Evolutionary conservation across 768 basidiomycete species (phyloP).

Genomic region (Lentinus tigrinus): DNA sequence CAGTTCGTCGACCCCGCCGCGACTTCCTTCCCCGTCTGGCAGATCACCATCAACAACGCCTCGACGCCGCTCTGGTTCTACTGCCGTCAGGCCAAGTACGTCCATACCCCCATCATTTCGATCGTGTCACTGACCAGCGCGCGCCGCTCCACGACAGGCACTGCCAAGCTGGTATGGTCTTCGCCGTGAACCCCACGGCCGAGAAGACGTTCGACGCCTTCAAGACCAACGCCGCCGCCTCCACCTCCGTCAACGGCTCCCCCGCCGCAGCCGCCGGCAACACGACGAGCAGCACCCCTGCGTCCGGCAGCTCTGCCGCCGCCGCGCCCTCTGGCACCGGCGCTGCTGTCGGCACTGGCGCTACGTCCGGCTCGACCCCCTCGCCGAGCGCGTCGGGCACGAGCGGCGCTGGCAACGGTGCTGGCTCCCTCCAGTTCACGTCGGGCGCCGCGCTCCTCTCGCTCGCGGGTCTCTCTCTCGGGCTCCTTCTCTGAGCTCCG

Average conservation of each 20-base stretch:
- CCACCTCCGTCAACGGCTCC: constrained; percentile 13
- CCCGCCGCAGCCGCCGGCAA: constrained; percentile 3
- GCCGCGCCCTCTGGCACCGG: constrained; percentile 28
- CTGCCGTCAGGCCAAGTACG: constrained; percentile 47
- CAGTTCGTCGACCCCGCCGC: constrained; percentile 32
- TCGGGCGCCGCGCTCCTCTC: constrained; percentile 30
- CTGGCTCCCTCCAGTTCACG: constrained; percentile 25
- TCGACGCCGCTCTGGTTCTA: constrained; percentile 61
- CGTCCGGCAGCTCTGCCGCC: constrained; percentile 7
- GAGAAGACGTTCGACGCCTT: constrained; percentile 47
- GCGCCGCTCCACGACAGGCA: constrained; percentile 33
- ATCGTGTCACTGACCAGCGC: not conserved
- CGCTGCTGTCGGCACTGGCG: constrained; percentile 26
- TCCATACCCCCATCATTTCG: constrained; percentile 17
- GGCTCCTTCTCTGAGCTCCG: constrained; percentile 14
- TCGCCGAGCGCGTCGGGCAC: constrained; percentile 9
- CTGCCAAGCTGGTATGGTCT: constrained; percentile 59
- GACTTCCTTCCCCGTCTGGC: constrained; percentile 42
- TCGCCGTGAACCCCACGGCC: constrained; percentile 53
- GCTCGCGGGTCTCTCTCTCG: constrained; percentile 13
- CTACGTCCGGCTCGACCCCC: constrained; percentile 11
- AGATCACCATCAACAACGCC: constrained; percentile 44
- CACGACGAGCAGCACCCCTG: constrained; percentile 8
- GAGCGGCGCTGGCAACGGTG: not conserved
- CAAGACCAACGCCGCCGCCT: constrained; percentile 28